phyloP scores from a whole-genome alignment of 345 rosid species.

The Salix caprea region DNA sequence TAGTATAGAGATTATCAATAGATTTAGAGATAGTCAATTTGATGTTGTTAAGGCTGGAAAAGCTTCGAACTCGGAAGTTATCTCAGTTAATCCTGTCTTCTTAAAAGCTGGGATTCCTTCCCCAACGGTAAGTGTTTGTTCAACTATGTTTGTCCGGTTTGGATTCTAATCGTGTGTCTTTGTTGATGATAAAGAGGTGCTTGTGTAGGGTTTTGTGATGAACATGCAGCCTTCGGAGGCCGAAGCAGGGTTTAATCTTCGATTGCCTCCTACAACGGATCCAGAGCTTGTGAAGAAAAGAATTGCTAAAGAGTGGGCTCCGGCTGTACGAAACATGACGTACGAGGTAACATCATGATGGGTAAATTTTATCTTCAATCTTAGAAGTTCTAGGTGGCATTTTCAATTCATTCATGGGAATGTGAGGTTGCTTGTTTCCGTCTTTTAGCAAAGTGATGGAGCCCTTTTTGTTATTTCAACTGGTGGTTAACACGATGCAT shows the following conservation, averaged over 20 bases:
- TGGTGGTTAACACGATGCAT: too few species aligned
- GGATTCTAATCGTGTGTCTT: background rate
- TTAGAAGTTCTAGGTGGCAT: background rate
- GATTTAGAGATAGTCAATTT: slow-evolving; percentile 67
- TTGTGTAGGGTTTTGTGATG: slow-evolving; percentile 74
- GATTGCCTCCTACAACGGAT: slow-evolving; percentile 76
- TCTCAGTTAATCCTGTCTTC: slow-evolving; percentile 83
- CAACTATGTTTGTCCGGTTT: background rate
- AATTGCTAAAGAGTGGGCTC: slow-evolving; percentile 89
- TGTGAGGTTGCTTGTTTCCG: too few species aligned
- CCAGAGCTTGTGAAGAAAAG: slow-evolving; percentile 54
- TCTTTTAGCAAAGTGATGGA: too few species aligned
- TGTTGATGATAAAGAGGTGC: background rate
- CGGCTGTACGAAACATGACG: slow-evolving; percentile 67
- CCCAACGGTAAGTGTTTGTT: slow-evolving; percentile 42
- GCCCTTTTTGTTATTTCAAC: too few species aligned
- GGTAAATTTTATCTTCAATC: background rate
- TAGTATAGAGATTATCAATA: slow-evolving; percentile 59
- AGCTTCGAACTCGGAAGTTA: slow-evolving; percentile 61
- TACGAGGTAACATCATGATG: slow-evolving; percentile 42
- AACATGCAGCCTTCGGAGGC: slow-evolving; percentile 93
- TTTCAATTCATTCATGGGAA: too few species aligned
- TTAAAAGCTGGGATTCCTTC: slow-evolving; percentile 78
- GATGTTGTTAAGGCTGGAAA: slow-evolving; percentile 73
- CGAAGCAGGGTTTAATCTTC: slow-evolving; percentile 82